phyloP scores from a whole-genome alignment of 257 asterid species.

The Cordia subcordata region DNA sequence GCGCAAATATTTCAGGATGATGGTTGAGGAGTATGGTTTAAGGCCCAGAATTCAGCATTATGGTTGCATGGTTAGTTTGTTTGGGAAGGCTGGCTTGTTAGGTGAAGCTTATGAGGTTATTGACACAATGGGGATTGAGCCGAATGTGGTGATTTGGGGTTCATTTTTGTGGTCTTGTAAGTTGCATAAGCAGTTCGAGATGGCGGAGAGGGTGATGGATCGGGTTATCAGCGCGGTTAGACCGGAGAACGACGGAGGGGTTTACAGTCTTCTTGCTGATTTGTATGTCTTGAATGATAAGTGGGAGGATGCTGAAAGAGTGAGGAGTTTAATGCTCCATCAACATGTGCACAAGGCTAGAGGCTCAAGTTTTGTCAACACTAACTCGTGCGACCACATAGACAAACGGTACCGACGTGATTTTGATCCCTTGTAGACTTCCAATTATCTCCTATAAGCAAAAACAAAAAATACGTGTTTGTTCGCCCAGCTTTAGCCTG shows the following conservation, averaged over 20 bases:
- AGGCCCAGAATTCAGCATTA: constrained; percentile 58
- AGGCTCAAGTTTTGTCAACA: constrained; percentile 43
- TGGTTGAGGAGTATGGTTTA: constrained; percentile 31
- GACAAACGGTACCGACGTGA: too few species aligned
- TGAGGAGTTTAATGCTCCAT: constrained; percentile 42
- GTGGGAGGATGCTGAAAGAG: constrained; percentile 47
- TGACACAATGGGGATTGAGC: constrained; percentile 42
- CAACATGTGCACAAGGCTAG: constrained; percentile 50
- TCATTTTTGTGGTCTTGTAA: constrained; percentile 62
- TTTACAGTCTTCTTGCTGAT: constrained; percentile 52
- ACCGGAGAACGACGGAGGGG: constrained; percentile 61
- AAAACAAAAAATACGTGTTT: too few species aligned
- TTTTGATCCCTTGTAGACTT: too few species aligned
- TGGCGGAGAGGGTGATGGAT: constrained; percentile 53
- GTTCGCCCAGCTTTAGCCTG: too few species aligned
- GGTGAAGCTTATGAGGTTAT: constrained; percentile 55
- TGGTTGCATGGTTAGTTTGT: constrained; percentile 69
- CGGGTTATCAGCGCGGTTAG: constrained; percentile 41
- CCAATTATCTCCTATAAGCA: too few species aligned
- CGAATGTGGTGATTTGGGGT: constrained; percentile 64
- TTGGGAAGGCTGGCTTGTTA: constrained; percentile 58
- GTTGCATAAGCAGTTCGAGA: constrained; percentile 45
- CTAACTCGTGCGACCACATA: too few species aligned
- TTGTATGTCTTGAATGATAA: constrained; percentile 42
- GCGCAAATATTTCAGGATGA: constrained; percentile 43